Base-by-base conservation (phyloP, 768 basidiomycete species). In the Auricularia sp. region DNA sequence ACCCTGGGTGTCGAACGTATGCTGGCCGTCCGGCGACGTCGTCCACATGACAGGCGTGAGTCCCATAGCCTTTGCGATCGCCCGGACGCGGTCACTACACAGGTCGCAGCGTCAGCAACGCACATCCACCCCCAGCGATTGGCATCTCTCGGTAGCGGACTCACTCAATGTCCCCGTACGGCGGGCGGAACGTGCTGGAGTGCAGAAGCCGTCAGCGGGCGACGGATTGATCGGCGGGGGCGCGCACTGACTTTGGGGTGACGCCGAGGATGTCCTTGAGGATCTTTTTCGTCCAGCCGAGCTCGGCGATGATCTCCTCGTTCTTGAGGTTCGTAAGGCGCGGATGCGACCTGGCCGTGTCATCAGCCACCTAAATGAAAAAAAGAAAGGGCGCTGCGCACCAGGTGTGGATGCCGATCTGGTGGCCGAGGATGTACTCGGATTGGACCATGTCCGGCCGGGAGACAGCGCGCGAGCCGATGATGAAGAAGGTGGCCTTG, bases 1-100 rank as follows among this genome's bases (percentile, higher is more conserved):
- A 86, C 87, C 88, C 65, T 89, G 86, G 47, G 90, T 90, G 70
- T 91, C 88, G 70, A 89, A 91, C 62, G 78, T 71, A 60, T 76
- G 74, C 44, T 76, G 76, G 58, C 80, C 82, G 35, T 71, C 71
- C 58, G 85, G 81, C 11, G 82, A 80, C 11, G 80, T 78, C 36
- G 92, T 91, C 95, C 95, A 98, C 72, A 96, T 88, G 71, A 97
- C 85, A 34, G 96, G 91, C 11, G 86, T 78, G 76, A 98, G 76
- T 56, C 93, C 93, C 95, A 98, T 96, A 36, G 93, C 91, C 63
- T 91, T 74, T 21, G 87, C 78, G 72, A 98, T 93, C 47, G 88
- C 89, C 66, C 96, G 90, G 58, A 98, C 93, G 70, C 95, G 92
- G 76, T 93, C 89, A 73, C 94, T 85, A 58, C 35, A 33, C 44